phyloP scores from a whole-genome alignment of 1,139 yeast genomes.

The Debaryomyces coudertii region DNA sequence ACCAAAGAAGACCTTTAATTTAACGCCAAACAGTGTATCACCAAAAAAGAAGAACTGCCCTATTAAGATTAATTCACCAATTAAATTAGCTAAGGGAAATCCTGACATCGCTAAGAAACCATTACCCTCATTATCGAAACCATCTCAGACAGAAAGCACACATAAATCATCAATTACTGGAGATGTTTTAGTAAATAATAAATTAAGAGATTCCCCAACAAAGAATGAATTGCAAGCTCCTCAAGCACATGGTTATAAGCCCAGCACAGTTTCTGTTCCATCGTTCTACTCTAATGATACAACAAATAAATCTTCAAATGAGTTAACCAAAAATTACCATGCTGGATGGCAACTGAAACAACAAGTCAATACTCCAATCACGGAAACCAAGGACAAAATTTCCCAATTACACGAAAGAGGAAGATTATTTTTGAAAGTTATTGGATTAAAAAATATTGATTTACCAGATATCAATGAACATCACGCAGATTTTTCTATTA shows the following conservation, averaged over 20 bases:
- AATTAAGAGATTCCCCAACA: conserved; percentile 24
- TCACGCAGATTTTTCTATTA: conserved; percentile 66
- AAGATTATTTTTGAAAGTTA: conserved; percentile 67
- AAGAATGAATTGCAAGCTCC: conserved; percentile 5
- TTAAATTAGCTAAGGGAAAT: conserved; percentile 37
- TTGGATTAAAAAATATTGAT: conserved; percentile 58
- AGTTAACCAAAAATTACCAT: conserved; percentile 14
- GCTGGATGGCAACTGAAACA: conserved; percentile 6
- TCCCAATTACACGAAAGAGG: conserved; percentile 60
- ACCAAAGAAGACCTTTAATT: conserved; percentile 8
- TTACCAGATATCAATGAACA: conserved; percentile 60
- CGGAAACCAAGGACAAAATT: neutral
- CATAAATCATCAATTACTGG: conserved; percentile 18
- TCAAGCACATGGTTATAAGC: conserved; percentile 17
- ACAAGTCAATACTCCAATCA: neutral
- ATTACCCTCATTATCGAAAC: conserved; percentile 13
- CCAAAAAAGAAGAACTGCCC: conserved; percentile 27
- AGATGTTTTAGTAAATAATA: conserved; percentile 27
- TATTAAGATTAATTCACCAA: conserved; percentile 47
- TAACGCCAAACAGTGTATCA: neutral
- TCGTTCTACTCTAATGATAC: conserved; percentile 24
- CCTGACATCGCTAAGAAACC: conserved; percentile 23
- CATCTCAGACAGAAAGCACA: conserved; percentile 5
- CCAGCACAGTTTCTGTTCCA: conserved; percentile 36
- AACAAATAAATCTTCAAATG: conserved; percentile 20